phyloP scores from a whole-genome alignment of 345 rosid genomes.

The Adansonia digitata region DNA sequence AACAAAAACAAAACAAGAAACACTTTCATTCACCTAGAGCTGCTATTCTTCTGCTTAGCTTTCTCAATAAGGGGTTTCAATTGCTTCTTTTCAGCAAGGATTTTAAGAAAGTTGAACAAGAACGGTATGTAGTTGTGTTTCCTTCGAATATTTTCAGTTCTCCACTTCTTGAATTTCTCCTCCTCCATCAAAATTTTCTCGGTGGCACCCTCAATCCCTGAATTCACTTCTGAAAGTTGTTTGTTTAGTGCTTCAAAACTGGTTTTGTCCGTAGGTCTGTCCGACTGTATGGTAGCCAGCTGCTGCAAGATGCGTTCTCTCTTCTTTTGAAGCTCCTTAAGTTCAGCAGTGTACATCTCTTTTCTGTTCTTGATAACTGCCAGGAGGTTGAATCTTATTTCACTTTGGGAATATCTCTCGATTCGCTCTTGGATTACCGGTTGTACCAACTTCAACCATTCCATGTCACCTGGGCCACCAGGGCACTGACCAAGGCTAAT shows the following conservation, averaged over 20 bases:
- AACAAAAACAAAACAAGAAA: background rate
- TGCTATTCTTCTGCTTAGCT: slow-evolving; percentile 83
- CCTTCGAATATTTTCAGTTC: slow-evolving; percentile 85
- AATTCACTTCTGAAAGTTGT: slow-evolving; percentile 65
- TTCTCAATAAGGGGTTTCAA: slow-evolving; percentile 94
- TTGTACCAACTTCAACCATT: slow-evolving; percentile 87
- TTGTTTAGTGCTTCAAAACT: slow-evolving; percentile 46
- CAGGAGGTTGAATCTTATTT: slow-evolving; percentile 94
- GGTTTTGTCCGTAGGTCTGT: slow-evolving; percentile 46
- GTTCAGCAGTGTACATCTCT: slow-evolving; percentile 75
- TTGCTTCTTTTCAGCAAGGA: slow-evolving; percentile 99
- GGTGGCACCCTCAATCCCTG: slow-evolving; percentile 68
- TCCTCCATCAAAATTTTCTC: slow-evolving; percentile 91
- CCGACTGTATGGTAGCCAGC: slow-evolving; percentile 45
- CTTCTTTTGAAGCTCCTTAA: slow-evolving; percentile 82
- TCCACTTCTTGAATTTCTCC: slow-evolving; percentile 96
- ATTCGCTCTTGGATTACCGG: slow-evolving; percentile 96
- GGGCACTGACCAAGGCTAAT: slow-evolving; percentile 82
- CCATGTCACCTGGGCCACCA: slow-evolving; percentile 52
- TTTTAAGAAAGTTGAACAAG: slow-evolving; percentile 88
- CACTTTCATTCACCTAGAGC: slow-evolving; percentile 40
- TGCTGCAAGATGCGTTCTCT: slow-evolving; percentile 79
- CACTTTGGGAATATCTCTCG: slow-evolving; percentile 83
- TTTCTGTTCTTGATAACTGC: slow-evolving; percentile 87
- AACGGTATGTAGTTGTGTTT: slow-evolving; percentile 98